These are phyloP conservation scores for Setaria italica DNA, from an alignment of 202 grass and related monocot species.

Conservation along the genomic window DNA sequence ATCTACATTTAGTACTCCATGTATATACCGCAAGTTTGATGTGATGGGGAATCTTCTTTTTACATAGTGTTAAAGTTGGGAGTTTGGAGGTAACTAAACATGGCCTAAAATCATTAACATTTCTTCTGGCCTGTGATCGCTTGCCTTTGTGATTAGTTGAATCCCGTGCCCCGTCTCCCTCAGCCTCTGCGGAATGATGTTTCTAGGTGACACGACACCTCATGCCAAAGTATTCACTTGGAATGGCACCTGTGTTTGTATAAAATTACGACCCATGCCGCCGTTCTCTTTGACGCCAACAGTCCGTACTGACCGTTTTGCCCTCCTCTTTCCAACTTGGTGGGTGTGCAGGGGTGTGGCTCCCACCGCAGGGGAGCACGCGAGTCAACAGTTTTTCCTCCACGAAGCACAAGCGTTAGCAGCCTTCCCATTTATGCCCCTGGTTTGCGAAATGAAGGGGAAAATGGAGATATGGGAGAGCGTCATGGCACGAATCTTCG, in stretches of 20 bases:
- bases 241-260: not conserved
- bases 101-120: not conserved
- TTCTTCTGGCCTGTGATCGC: not conserved
- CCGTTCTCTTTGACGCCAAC: not conserved
- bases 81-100: too few species aligned
- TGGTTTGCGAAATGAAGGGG: not conserved
- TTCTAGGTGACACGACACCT: conserved; percentile 27
- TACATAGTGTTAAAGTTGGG: too few species aligned
- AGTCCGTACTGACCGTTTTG: conserved; percentile 2
- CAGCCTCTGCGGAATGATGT: too few species aligned
- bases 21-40: too few species aligned
- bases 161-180: conserved; percentile 36
- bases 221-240: not conserved
- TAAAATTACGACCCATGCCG: not conserved
- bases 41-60: too few species aligned
- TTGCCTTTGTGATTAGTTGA: not conserved
- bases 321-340: conserved; percentile 11
- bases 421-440: conserved; percentile 15
- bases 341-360: not conserved
- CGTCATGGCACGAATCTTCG: not conserved
- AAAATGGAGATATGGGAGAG: not conserved
- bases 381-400: not conserved
- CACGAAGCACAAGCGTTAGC: not conserved
- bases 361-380: not conserved
- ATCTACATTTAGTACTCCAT: too few species aligned